These are phyloP conservation scores for Beta lomatogona DNA, from an alignment of 179 eudicot genomes.

Conservation along the genomic window DNA sequence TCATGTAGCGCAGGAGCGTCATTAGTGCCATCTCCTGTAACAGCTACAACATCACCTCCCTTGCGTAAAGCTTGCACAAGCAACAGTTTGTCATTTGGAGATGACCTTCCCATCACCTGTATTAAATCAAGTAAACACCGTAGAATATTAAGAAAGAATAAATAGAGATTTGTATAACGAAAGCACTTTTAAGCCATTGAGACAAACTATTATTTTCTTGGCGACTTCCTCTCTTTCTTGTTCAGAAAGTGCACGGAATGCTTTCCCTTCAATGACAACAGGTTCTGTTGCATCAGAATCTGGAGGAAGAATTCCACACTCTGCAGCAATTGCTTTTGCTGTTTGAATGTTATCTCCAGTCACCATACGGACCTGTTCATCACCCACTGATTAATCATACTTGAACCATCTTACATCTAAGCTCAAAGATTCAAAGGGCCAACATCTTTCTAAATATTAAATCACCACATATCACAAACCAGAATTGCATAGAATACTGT, in stretches of 20 bases:
- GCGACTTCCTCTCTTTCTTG: slow-evolving; percentile 67
- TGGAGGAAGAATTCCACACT: slow-evolving; percentile 80
- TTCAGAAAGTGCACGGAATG: slow-evolving; percentile 72
- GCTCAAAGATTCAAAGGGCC: background rate
- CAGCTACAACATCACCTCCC: slow-evolving; percentile 88
- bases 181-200: background rate
- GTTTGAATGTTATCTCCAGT: slow-evolving; percentile 97
- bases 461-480: background rate
- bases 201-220: slow-evolving; percentile 58
- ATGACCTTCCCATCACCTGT: slow-evolving; percentile 97
- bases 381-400: background rate
- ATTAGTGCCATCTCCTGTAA: slow-evolving; percentile 97
- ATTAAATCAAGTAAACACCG: slow-evolving; percentile 20
- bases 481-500: slow-evolving; percentile 6
- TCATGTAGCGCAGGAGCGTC: slow-evolving; percentile 99
- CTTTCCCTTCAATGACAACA: slow-evolving; percentile 73
- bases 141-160: background rate
- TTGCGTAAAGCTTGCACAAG: slow-evolving; percentile 87
- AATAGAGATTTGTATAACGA: background rate
- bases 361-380: slow-evolving; percentile 85
- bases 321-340: slow-evolving; percentile 87
- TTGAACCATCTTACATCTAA: background rate
- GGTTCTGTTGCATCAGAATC: slow-evolving; percentile 55
- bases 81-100: slow-evolving; percentile 89
- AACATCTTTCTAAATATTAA: background rate